Evolutionary conservation across 2,329 filamentous ascomycete species (phyloP).

Genomic region (Aspergillus arachidicola): DNA sequence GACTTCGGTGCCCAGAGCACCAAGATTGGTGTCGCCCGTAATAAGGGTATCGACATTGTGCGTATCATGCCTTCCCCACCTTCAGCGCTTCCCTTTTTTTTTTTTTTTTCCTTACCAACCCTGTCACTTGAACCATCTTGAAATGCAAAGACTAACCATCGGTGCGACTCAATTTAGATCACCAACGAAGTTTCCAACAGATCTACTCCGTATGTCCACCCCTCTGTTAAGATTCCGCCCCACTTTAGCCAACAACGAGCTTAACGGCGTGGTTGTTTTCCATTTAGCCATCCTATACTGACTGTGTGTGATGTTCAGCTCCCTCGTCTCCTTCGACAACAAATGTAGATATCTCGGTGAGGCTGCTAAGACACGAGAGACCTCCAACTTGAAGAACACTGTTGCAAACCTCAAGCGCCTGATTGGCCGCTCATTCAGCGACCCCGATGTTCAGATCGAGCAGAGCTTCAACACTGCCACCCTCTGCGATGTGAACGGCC

Average conservation of each 20-base stretch:
- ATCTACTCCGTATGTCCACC: slow-evolving; percentile 81
- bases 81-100: neutral
- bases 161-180: slow-evolving; percentile 61
- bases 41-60: slow-evolving; percentile 98
- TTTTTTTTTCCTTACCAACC: neutral
- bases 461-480: slow-evolving; percentile 85
- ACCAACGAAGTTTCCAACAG: slow-evolving; percentile 99
- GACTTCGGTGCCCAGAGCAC: slow-evolving; percentile 97
- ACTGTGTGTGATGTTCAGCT: slow-evolving; percentile 54
- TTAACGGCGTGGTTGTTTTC: neutral
- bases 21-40: slow-evolving; percentile 94
- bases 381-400: slow-evolving; percentile 99
- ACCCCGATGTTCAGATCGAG: slow-evolving; percentile 92
- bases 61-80: slow-evolving; percentile 51
- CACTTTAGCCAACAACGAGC: neutral
- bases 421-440: slow-evolving; percentile 79
- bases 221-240: slow-evolving; percentile 17
- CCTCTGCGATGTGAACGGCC: slow-evolving; percentile 87
- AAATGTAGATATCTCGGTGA: slow-evolving; percentile 95
- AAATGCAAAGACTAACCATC: slow-evolving; percentile 18
- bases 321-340: slow-evolving; percentile 91
- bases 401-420: slow-evolving; percentile 91
- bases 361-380: slow-evolving; percentile 96
- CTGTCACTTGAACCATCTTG: neutral
- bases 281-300: slow-evolving; percentile 16